Conservation (phyloP, 768 basidiomycete genomes). For the Xerocomus potaroensis region DNA sequence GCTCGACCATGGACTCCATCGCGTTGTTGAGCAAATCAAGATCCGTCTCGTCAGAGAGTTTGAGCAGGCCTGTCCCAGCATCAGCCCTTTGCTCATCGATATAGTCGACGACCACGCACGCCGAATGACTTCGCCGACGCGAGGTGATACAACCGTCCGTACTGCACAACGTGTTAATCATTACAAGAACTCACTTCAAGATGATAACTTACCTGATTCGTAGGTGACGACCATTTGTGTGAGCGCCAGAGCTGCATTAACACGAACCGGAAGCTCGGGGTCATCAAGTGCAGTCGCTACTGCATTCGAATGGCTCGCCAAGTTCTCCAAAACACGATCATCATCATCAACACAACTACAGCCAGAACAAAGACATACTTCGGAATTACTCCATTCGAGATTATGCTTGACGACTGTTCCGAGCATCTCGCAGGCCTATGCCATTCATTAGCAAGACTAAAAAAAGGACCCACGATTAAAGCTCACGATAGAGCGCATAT, state of each 20-base stretch:
- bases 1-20: slow-evolving; percentile 85
- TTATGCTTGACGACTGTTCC: slow-evolving; percentile 68
- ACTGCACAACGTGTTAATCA: slow-evolving; percentile 39
- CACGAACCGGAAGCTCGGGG: slow-evolving; percentile 74
- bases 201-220: slow-evolving; percentile 48
- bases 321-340: slow-evolving; percentile 38
- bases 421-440: slow-evolving; percentile 75
- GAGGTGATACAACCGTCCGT: slow-evolving; percentile 61
- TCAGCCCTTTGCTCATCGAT: slow-evolving; percentile 1
- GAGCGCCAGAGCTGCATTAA: slow-evolving; percentile 77
- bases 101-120: slow-evolving; percentile 37
- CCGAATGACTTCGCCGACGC: slow-evolving; percentile 85
- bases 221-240: slow-evolving; percentile 68
- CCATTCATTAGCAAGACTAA: neutral
- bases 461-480: neutral
- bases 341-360: slow-evolving; percentile 1
- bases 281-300: slow-evolving; percentile 71
- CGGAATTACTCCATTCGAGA: slow-evolving; percentile 59
- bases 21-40: slow-evolving; percentile 77
- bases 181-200: neutral
- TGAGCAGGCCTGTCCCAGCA: slow-evolving; percentile 62
- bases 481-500: slow-evolving; percentile 74
- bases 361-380: slow-evolving; percentile 40
- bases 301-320: slow-evolving; percentile 60
- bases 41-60: slow-evolving; percentile 88